These are phyloP conservation scores for Ogataea thermomethanolica DNA, from an alignment of 805 yeast genomes.

Conservation along the genomic window DNA sequence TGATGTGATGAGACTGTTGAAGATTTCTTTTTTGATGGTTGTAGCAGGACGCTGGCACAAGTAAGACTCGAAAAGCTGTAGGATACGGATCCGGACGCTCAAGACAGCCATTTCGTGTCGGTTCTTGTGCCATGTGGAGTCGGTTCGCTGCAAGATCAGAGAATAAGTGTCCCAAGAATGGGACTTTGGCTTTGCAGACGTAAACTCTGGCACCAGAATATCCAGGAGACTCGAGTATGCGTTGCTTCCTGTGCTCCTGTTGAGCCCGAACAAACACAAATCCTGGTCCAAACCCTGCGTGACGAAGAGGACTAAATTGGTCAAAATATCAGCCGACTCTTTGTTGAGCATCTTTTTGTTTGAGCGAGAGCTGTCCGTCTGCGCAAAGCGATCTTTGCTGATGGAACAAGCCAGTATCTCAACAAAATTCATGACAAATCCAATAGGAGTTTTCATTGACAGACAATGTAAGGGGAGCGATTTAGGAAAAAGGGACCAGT, in stretches of 20 bases:
- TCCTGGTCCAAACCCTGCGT: slow-evolving; percentile 42
- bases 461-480: slow-evolving; percentile 39
- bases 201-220: slow-evolving; percentile 37
- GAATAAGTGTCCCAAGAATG: slow-evolving; percentile 28
- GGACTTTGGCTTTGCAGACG: slow-evolving; percentile 20
- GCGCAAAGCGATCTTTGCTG: slow-evolving; percentile 30
- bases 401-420: slow-evolving; percentile 49
- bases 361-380: slow-evolving; percentile 19
- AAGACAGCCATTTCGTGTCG: slow-evolving; percentile 44
- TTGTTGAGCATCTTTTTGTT: slow-evolving; percentile 13
- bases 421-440: slow-evolving; percentile 48
- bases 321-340: slow-evolving; percentile 21
- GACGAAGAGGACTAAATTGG: slow-evolving; percentile 23
- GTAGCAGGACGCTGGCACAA: slow-evolving; percentile 29
- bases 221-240: slow-evolving; percentile 40
- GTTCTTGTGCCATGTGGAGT: slow-evolving; percentile 22
- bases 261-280: slow-evolving; percentile 51
- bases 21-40: slow-evolving; percentile 21
- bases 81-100: slow-evolving; percentile 42
- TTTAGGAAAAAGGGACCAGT: slow-evolving; percentile 33
- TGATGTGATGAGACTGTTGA: slow-evolving; percentile 36
- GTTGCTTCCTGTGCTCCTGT: slow-evolving; percentile 51
- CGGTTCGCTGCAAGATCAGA: slow-evolving; percentile 9
- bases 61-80: slow-evolving; percentile 47
- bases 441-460: slow-evolving; percentile 51